phyloP scores from a whole-genome alignment of 129 eudicot genomes.

The Flaveria sonorensis region DNA sequence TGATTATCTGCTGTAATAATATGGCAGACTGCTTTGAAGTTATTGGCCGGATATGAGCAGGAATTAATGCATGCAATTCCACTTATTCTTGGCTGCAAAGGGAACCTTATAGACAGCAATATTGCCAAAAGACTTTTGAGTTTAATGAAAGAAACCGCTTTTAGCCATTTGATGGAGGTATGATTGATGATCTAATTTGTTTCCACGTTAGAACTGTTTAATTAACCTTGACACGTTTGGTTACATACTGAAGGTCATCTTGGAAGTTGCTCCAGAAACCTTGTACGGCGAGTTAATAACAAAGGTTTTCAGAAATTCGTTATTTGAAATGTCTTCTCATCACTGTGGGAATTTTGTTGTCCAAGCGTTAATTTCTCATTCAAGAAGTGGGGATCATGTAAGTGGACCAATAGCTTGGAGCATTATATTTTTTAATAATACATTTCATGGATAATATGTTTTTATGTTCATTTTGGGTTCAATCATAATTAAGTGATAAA shows the following conservation, averaged over 20 bases:
- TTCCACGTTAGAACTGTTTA: background rate
- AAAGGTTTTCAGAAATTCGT: conserved; percentile 57
- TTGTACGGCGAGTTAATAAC: conserved; percentile 56
- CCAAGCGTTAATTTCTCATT: conserved; percentile 82
- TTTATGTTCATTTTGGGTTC: background rate
- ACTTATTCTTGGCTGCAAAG: conserved; percentile 64
- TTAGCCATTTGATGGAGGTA: conserved; percentile 98
- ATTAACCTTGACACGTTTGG: conserved; percentile 13
- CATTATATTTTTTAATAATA: background rate
- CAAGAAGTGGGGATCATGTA: conserved; percentile 74
- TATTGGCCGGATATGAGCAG: conserved; percentile 65
- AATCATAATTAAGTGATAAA: conserved; percentile 1
- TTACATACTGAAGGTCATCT: conserved; percentile 60
- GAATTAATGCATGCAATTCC: conserved; percentile 61
- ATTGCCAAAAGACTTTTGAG: conserved; percentile 46
- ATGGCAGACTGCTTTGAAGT: conserved; percentile 76
- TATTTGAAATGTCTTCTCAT: conserved; percentile 64
- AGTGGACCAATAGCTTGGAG: conserved; percentile 24
- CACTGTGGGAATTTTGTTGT: conserved; percentile 84
- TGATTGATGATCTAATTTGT: background rate
- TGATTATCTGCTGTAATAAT: conserved; percentile 22
- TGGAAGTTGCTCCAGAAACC: conserved; percentile 80
- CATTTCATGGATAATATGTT: background rate
- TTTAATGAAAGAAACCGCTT: conserved; percentile 74
- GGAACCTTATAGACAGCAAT: conserved; percentile 41